A percentile compares a stretch with the other conserved stretches of the same genome.
Evolutionary conservation across 768 basidiomycete species (phyloP).

Genomic region (Auricularia cornea): DNA sequence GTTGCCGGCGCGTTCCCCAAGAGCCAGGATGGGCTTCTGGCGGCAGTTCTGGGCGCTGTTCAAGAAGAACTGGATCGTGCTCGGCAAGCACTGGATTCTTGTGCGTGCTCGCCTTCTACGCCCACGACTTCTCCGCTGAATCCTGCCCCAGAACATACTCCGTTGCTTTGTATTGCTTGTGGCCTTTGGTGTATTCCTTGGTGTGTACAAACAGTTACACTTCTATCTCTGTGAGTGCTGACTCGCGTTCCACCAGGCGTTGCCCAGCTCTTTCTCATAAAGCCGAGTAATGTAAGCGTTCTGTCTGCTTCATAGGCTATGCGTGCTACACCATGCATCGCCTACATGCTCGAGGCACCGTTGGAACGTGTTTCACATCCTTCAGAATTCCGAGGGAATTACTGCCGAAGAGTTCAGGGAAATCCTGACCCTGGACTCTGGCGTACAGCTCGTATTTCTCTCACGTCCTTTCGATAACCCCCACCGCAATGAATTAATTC

Average conservation of each 20-base stretch:
- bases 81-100: constrained; percentile 49
- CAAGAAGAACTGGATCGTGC: constrained; percentile 69
- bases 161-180: constrained; percentile 58
- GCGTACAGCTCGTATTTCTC: too few species aligned
- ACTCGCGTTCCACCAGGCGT: constrained; percentile 13
- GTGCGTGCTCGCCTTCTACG: constrained; percentile 12
- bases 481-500: too few species aligned
- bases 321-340: too few species aligned
- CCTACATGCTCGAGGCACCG: too few species aligned
- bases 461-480: too few species aligned
- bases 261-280: constrained; percentile 51
- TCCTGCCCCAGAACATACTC: constrained; percentile 31
- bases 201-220: constrained; percentile 18
- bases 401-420: too few species aligned
- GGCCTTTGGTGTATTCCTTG: constrained; percentile 58
- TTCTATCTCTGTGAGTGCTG: too few species aligned
- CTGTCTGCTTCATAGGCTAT: background rate
- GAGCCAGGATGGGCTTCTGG: constrained; percentile 31
- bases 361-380: too few species aligned
- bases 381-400: too few species aligned
- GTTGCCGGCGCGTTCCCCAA: too few species aligned
- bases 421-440: too few species aligned
- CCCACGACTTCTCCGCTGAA: background rate
- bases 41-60: constrained; percentile 52
- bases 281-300: constrained; percentile 53